A percentile compares a stretch with the other conserved stretches of the same genome.
Conservation (phyloP, 2,329 filamentous ascomycete genomes). For the Ophiocordyceps sinensis region DNA sequence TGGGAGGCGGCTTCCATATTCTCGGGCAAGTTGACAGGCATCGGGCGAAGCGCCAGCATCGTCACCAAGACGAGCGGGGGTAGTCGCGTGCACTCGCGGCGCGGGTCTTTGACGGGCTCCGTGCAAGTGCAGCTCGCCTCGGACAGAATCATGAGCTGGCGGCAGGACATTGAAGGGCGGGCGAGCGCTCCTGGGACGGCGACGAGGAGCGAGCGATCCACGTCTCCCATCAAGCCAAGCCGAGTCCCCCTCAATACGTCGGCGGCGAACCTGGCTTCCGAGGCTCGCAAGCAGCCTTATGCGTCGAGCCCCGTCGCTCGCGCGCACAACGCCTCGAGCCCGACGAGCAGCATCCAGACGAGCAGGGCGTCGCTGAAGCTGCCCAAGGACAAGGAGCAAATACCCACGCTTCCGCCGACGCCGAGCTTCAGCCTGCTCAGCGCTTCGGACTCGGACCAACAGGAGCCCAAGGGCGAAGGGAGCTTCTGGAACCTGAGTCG, state of each 20-base stretch:
- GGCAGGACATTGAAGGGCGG: conserved; percentile 46
- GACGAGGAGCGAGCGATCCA: conserved; percentile 35
- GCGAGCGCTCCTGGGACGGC: conserved; percentile 24
- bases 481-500: conserved; percentile 43
- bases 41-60: conserved; percentile 44
- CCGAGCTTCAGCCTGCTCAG: conserved; percentile 39
- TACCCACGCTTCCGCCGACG: conserved; percentile 28
- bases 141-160: conserved; percentile 81
- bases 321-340: conserved; percentile 19
- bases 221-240: conserved; percentile 35
- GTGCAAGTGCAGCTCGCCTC: conserved; percentile 23
- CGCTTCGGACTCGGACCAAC: conserved; percentile 18
- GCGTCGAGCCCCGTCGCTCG: conserved; percentile 11
- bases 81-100: conserved; percentile 32
- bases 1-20: conserved; percentile 71
- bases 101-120: conserved; percentile 33
- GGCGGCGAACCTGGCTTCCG: conserved; percentile 26
- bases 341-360: conserved; percentile 18
- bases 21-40: conserved; percentile 50
- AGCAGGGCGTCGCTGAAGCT: conserved; percentile 11
- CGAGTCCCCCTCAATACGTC: conserved; percentile 21
- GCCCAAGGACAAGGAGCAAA: conserved; percentile 11
- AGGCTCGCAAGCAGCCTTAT: conserved; percentile 31
- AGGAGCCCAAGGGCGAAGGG: conserved; percentile 26
- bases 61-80: conserved; percentile 36